Percentiles rank a stretch among this genome's conserved stretches.
Conservation (phyloP, 768 basidiomycete species). For the Lactarius akahatsu region DNA sequence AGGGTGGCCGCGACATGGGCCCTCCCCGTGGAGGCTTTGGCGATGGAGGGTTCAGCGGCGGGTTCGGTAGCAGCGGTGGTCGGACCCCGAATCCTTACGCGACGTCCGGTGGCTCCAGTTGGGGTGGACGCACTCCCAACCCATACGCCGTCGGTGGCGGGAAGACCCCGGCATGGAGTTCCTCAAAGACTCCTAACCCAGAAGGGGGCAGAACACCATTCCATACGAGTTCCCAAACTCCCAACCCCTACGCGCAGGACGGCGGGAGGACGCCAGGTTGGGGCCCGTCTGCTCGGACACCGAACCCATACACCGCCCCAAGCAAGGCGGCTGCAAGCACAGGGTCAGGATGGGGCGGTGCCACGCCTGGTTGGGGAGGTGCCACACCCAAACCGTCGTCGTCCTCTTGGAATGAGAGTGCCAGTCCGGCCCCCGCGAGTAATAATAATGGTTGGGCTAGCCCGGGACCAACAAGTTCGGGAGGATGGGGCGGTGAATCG, state of each 20-base stretch:
- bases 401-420: constrained; percentile 22
- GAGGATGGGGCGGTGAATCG: constrained; percentile 47
- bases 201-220: constrained; percentile 69
- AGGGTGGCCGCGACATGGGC: constrained; percentile 38
- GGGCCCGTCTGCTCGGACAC: constrained; percentile 51
- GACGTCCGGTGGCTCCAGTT: constrained; percentile 29
- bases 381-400: constrained; percentile 26
- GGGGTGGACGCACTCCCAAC: constrained; percentile 37
- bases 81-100: constrained; percentile 27
- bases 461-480: constrained; percentile 33
- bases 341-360: constrained; percentile 50
- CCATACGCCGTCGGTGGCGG: constrained; percentile 40
- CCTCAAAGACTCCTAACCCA: constrained; percentile 62
- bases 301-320: constrained; percentile 47
- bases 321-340: constrained; percentile 44
- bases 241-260: constrained; percentile 61
- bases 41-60: constrained; percentile 28
- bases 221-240: constrained; percentile 63
- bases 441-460: constrained; percentile 32
- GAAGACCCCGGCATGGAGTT: constrained; percentile 30
- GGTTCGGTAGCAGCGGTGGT: constrained; percentile 19
- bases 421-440: constrained; percentile 19
- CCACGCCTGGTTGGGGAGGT: constrained; percentile 28
- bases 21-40: constrained; percentile 37
- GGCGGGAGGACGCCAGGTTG: constrained; percentile 54